Evolutionary conservation across 768 basidiomycete species (phyloP).

Genomic region (Chalciporus chontae): DNA sequence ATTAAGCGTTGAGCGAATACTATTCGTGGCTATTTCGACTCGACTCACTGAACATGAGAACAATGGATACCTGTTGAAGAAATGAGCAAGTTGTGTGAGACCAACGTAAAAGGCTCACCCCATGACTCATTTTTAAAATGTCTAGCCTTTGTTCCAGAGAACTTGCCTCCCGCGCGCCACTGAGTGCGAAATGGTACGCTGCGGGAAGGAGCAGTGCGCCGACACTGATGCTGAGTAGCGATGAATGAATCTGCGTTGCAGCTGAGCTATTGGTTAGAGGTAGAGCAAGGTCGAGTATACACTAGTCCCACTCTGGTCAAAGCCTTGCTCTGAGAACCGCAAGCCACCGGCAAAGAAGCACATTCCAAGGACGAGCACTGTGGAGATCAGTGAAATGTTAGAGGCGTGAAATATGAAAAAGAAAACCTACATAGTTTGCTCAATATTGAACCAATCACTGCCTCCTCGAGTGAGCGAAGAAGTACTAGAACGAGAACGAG

Average conservation of each 20-base stretch:
- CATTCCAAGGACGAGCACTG: conserved; percentile 84
- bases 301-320: conserved; percentile 57
- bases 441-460: conserved; percentile 81
- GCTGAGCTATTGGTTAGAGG: conserved; percentile 28
- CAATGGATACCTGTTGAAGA: conserved; percentile 42
- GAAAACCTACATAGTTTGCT: conserved; percentile 62
- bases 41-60: conserved; percentile 49
- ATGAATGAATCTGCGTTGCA: conserved; percentile 70
- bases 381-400: conserved; percentile 3
- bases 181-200: conserved; percentile 65
- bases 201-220: conserved; percentile 77
- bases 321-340: conserved; percentile 76
- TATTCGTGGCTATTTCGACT: background rate
- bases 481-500: background rate
- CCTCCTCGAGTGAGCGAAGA: conserved; percentile 5
- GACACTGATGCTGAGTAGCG: conserved; percentile 73
- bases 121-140: conserved; percentile 50
- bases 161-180: conserved; percentile 18
- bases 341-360: conserved; percentile 86
- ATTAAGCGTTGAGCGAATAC: background rate
- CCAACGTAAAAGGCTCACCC: conserved; percentile 33
- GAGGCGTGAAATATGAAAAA: background rate
- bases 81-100: conserved; percentile 1
- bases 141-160: conserved; percentile 34
- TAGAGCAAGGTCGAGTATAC: background rate